These are phyloP conservation scores for Colletotrichum sp. DNA, from an alignment of 2,329 filamentous ascomycete species.

Conservation along the genomic window DNA sequence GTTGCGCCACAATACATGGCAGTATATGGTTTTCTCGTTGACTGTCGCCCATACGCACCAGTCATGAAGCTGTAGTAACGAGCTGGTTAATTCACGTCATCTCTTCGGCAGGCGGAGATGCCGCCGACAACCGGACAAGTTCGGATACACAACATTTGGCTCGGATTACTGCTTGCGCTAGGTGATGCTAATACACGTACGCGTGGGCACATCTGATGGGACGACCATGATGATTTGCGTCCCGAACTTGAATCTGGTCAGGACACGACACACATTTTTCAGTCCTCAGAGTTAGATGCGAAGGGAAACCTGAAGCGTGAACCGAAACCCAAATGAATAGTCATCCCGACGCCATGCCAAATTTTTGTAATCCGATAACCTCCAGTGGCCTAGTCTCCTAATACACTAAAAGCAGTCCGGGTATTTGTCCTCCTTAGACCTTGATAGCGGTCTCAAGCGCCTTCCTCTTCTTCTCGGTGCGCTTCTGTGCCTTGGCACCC, in stretches of 20 bases:
- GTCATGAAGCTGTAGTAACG: not conserved
- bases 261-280: not conserved
- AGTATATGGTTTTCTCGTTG: not conserved
- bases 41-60: not conserved
- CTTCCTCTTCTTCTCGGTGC: conserved; percentile 87
- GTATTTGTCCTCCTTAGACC: conserved; percentile 72
- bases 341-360: conserved; percentile 22
- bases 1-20: not conserved
- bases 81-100: not conserved
- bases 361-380: conserved; percentile 20
- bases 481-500: conserved; percentile 88
- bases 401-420: conserved; percentile 27
- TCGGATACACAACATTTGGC: not conserved
- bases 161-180: not conserved
- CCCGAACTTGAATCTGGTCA: not conserved
- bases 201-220: not conserved
- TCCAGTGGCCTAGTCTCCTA: conserved; percentile 20
- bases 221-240: not conserved
- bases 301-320: not conserved
- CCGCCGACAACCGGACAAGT: not conserved
- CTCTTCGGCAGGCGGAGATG: not conserved
- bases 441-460: conserved; percentile 94
- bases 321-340: conserved; percentile 16
- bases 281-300: not conserved
- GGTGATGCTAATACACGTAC: not conserved